Evolutionary conservation across 331 rosid species (phyloP).

Genomic region (Acacia concinna): DNA sequence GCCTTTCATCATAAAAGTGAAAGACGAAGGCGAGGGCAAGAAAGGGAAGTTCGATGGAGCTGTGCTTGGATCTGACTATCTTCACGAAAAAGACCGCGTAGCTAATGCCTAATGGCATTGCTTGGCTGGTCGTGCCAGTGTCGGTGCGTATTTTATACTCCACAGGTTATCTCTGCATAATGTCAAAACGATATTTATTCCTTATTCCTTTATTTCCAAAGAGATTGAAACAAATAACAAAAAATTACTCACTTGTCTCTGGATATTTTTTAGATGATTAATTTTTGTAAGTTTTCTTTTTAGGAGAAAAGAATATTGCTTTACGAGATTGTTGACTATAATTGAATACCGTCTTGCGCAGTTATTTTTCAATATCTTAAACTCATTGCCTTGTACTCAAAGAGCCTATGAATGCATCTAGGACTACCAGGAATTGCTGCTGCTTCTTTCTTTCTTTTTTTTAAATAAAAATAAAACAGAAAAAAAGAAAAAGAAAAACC

Average conservation of each 20-base stretch:
- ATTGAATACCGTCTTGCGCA: not conserved
- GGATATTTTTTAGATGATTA: not conserved
- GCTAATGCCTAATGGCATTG: constrained; percentile 12
- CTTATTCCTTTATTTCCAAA: constrained; percentile 31
- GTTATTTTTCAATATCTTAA: not conserved
- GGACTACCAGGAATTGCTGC: not conserved
- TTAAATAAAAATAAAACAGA: too few relatives aligned
- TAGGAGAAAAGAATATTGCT: too few relatives aligned
- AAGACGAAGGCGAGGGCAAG: not conserved
- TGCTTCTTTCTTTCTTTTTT: too few relatives aligned
- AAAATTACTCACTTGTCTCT: not conserved
- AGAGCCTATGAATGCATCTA: not conserved
- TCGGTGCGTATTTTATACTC: constrained; percentile 20
- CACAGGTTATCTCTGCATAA: not conserved
- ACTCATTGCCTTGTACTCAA: not conserved
- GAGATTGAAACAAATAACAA: not conserved
- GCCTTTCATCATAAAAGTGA: not conserved
- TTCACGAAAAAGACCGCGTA: constrained; percentile 30
- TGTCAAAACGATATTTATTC: constrained; percentile 22
- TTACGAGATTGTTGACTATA: not conserved
- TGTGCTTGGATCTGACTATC: constrained; percentile 34
- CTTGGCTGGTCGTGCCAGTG: not conserved
- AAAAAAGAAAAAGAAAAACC: not conserved
- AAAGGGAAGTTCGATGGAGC: not conserved
- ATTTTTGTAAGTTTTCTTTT: not conserved